phyloP scores from a whole-genome alignment of 164 flowering plant genomes.

The Taxillus chinensis region DNA sequence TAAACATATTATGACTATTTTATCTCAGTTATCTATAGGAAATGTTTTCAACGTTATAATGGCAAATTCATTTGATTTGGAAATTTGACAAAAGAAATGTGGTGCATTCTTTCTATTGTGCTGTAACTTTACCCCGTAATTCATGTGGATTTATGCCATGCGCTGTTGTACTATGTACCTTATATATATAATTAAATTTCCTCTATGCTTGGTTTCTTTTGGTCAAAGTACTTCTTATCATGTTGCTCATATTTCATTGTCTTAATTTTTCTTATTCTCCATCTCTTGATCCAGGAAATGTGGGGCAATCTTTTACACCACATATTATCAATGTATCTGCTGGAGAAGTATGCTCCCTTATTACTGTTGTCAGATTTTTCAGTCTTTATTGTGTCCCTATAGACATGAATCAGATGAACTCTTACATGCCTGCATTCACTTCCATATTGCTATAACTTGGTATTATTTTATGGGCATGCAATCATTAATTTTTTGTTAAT shows the following conservation, averaged over 20 bases:
- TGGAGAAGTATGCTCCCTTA: constrained; percentile 46
- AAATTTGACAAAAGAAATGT: too few species aligned
- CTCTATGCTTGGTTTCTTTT: too few species aligned
- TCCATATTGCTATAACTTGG: neutral
- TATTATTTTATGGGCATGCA: neutral
- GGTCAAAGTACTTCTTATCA: neutral
- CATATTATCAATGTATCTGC: constrained; percentile 50
- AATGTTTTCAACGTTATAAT: too few species aligned
- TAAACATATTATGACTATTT: too few species aligned
- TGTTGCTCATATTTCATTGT: neutral
- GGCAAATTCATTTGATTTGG: too few species aligned
- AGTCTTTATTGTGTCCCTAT: neutral
- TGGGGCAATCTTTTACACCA: constrained; percentile 62
- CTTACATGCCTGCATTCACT: neutral
- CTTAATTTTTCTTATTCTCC: neutral
- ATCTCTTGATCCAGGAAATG: constrained; percentile 37
- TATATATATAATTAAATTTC: too few species aligned
- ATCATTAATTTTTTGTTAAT: too few species aligned
- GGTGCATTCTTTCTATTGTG: too few species aligned
- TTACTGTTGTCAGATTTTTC: neutral
- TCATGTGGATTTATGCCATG: too few species aligned
- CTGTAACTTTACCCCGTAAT: too few species aligned
- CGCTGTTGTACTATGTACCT: neutral
- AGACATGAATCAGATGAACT: neutral
- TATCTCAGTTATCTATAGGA: too few species aligned